These are phyloP conservation scores for Colletotrichum kahawae DNA, from an alignment of 2,329 filamentous ascomycete species.

Conservation along the genomic window DNA sequence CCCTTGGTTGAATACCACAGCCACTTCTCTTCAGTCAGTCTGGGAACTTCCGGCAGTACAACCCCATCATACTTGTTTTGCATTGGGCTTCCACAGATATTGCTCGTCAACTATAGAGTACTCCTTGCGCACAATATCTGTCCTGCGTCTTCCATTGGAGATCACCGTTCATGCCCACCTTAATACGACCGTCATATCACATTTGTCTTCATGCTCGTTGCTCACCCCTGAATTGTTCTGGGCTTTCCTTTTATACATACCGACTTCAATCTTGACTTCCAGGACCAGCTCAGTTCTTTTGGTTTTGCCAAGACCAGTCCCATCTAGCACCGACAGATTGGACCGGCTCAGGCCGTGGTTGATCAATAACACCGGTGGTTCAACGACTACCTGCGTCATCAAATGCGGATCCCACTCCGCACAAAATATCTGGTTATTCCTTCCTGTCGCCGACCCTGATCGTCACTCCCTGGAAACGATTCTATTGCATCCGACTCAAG, in stretches of 20 bases:
- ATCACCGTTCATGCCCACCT: background rate
- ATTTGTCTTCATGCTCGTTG: background rate
- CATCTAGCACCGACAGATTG: background rate
- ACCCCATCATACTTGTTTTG: constrained; percentile 10
- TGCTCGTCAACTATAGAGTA: background rate
- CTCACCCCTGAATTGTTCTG: background rate
- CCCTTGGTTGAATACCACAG: background rate
- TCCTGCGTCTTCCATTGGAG: background rate
- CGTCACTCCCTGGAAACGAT: background rate
- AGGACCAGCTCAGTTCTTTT: background rate
- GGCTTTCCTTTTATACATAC: background rate
- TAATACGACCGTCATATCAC: constrained; percentile 9
- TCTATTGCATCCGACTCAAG: background rate
- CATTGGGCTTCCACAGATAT: background rate
- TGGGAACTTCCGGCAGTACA: background rate
- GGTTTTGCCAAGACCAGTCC: background rate
- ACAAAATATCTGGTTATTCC: background rate
- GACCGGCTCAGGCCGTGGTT: background rate
- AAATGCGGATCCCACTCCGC: background rate
- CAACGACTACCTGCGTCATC: background rate
- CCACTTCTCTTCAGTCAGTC: background rate
- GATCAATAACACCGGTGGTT: background rate
- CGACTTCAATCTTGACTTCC: background rate
- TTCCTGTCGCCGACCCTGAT: background rate
- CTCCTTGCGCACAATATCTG: background rate